Conservation (phyloP, 495 filamentous ascomycete genomes). For the Xylaria castorea region DNA sequence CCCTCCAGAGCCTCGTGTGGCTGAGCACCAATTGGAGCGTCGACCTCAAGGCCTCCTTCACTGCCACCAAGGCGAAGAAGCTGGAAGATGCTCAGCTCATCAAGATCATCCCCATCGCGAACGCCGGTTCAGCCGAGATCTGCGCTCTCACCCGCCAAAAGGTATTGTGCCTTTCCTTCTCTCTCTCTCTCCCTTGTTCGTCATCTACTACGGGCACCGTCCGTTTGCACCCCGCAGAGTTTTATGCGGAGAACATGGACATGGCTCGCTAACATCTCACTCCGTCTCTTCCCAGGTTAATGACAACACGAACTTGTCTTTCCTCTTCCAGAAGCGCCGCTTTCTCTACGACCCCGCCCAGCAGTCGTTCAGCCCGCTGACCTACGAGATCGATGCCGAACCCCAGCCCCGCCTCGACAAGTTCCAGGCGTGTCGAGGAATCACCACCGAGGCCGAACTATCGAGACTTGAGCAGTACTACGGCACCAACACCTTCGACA, state of each 20-base stretch:
- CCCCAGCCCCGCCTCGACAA: slow-evolving; percentile 75
- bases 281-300: slow-evolving; percentile 55
- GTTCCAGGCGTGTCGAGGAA: slow-evolving; percentile 81
- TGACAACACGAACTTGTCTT: slow-evolving; percentile 78
- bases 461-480: slow-evolving; percentile 86
- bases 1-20: slow-evolving; percentile 87
- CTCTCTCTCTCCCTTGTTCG: neutral
- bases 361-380: slow-evolving; percentile 76
- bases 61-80: slow-evolving; percentile 71
- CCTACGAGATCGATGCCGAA: slow-evolving; percentile 83
- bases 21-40: slow-evolving; percentile 98
- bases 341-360: slow-evolving; percentile 81
- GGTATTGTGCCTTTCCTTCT: slow-evolving; percentile 56
- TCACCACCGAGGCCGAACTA: slow-evolving; percentile 73
- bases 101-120: slow-evolving; percentile 89
- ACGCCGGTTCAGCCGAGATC: slow-evolving; percentile 89
- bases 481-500: slow-evolving; percentile 96
- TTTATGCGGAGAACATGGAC: neutral
- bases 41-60: slow-evolving; percentile 81
- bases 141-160: slow-evolving; percentile 78
- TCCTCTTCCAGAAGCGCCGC: slow-evolving; percentile 97
- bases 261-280: slow-evolving; percentile 23
- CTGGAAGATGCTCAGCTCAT: slow-evolving; percentile 83
- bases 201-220: neutral
- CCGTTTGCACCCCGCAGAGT: neutral